Conservation (phyloP, 2,329 filamentous ascomycete species). For the Trichoderma polysporum region DNA sequence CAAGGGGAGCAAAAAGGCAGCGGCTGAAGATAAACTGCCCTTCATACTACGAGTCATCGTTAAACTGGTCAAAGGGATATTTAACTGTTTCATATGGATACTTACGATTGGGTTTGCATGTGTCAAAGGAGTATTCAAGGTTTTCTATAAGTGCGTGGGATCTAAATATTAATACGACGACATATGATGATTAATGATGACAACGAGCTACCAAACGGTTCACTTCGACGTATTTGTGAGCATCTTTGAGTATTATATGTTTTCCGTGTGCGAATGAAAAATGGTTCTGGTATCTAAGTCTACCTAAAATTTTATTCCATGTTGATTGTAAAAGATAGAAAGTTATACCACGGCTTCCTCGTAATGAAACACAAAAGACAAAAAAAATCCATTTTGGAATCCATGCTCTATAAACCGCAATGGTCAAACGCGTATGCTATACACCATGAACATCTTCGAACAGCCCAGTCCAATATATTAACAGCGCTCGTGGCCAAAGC, state of each 20-base stretch:
- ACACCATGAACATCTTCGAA: neutral
- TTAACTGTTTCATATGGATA: conserved; percentile 60
- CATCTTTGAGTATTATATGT: neutral
- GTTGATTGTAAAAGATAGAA: neutral
- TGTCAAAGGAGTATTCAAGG: conserved; percentile 49
- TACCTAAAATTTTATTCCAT: neutral
- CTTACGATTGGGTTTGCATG: conserved; percentile 57
- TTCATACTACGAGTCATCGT: conserved; percentile 49
- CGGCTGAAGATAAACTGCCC: conserved; percentile 50
- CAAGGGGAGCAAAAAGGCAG: conserved; percentile 39
- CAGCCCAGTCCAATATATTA: neutral
- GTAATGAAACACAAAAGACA: neutral
- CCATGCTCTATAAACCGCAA: neutral
- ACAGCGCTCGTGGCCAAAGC: neutral
- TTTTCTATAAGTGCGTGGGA: conserved; percentile 52
- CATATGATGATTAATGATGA: conserved; percentile 7
- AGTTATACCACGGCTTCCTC: neutral
- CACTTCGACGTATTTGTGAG: neutral
- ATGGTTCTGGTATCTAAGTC: neutral
- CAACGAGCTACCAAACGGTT: neutral
- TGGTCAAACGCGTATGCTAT: neutral
- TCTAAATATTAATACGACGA: conserved; percentile 39
- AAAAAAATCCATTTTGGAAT: neutral
- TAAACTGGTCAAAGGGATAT: conserved; percentile 51
- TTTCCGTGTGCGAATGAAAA: neutral